Conservation (phyloP, 352 stramenopile species). For the Phytopythium helicoides region DNA sequence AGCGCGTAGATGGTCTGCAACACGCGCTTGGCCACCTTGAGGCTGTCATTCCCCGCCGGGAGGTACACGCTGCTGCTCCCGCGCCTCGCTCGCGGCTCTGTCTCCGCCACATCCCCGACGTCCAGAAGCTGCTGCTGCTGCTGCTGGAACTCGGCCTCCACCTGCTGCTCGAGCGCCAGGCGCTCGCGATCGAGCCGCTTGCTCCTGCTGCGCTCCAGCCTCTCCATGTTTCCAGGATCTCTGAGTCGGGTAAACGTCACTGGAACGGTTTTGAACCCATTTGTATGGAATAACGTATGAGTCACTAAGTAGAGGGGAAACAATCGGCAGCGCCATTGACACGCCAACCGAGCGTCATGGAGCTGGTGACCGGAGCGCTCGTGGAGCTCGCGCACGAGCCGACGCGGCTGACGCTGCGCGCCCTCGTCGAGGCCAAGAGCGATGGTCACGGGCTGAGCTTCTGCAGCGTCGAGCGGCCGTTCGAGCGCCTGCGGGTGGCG, state of each 20-base stretch:
- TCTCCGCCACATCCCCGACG: background rate
- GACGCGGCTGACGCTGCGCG: constrained; percentile 38
- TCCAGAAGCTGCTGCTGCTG: background rate
- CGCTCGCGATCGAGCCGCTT: constrained; percentile 45
- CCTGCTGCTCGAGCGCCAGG: constrained; percentile 43
- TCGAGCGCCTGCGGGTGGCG: constrained; percentile 78
- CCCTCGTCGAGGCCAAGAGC: constrained; percentile 43
- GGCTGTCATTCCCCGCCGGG: constrained; percentile 15
- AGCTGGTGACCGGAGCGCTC: constrained; percentile 52
- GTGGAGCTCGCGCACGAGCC: constrained; percentile 51
- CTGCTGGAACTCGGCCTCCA: constrained; percentile 34
- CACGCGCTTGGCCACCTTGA: constrained; percentile 53
- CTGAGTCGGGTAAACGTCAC: too few relatives aligned
- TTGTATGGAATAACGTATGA: too few relatives aligned
- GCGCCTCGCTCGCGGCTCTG: constrained; percentile 4
- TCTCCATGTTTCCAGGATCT: constrained; percentile 3
- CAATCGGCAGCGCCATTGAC: background rate
- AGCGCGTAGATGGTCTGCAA: constrained; percentile 57
- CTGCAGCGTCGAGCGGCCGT: constrained; percentile 58
- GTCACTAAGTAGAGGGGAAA: background rate
- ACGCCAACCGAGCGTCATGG: constrained; percentile 2
- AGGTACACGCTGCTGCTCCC: constrained; percentile 43
- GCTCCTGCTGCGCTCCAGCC: constrained; percentile 28
- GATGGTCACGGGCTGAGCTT: constrained; percentile 36
- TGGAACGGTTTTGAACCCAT: too few relatives aligned